Base-by-base conservation (phyloP, 129 eudicot genomes). In the Deinandra increscens region DNA sequence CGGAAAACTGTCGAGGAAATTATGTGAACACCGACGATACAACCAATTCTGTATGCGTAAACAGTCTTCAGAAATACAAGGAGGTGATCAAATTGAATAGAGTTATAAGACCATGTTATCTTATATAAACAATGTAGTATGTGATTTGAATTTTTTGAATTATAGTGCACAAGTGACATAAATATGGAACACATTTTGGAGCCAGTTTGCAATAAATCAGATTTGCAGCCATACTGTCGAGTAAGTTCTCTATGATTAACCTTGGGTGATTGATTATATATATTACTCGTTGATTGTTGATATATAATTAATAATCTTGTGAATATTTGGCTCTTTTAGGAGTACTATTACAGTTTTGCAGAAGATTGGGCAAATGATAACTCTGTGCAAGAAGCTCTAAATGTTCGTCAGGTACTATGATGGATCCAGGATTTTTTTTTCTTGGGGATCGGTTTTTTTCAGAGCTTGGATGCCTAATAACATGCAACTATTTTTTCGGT, bases 131-230 rank as follows among this genome's bases (percentile, higher is more conserved):
- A 11, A 66, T 43, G 42, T 23, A 37, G 26, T 23, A 29, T 6
- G 18, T 44, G 18, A 72, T 61, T 7, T 18, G 17, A n/a, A n/a
- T 0, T 39, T 55, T 64, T 37, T 1, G 3, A 38, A 23, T 51
- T 45, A 53, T 70, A 79, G 82, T 79, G 82, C 66, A 79, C 75
- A 66, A 50, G 41, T 58, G 58, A 62, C 4, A 2, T 79, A 41
- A 79, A 79, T 29, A 60, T 68, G 33, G 75, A 72, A 60, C 22
- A 79, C 38, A 79, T 79, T 1, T 73, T 79, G 70, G 82, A 73
- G 22, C 74, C 81, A 1, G 70, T 69, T 49, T 77, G 81, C 69
- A 77, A 77, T 36, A 77, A 50, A 69, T 77, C 81, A 9, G 75
- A 77, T 49, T 10, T 69, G 34, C 60, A 77, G 50, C 76, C 81